Base-by-base conservation (phyloP, 441 rosid genomes). In the Populus trichocarpa region DNA sequence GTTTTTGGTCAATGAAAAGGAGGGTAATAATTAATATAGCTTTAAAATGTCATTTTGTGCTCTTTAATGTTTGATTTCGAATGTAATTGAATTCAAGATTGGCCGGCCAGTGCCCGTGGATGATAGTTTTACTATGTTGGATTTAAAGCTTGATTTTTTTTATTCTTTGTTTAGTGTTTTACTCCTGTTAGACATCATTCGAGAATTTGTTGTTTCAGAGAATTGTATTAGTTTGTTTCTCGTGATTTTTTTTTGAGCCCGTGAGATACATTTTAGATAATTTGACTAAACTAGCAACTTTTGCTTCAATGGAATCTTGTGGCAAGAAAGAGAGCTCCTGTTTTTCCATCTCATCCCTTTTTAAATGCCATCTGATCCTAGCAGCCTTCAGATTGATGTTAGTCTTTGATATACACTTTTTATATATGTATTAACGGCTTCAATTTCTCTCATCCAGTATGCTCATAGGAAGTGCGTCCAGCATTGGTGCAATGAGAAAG, bases 401-500 rank as follows among this genome's bases (percentile, higher is more conserved):
- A 33, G 42, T 63, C 22, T 50, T 72, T 73, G 18, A 16, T 9
- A 4, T 59, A 20, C 28, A 32, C 40, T 18, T 67, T 79, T 12
- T 16, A 5, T 7, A 7, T 8, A 5, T 75, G 36, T 20, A 16
- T 22, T 78, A 46, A 57, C 23, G 68, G 32, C 38, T 26, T 78
- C 8, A 23, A 9, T 67, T 69, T 78, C 8, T 78, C 80, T 23
- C 72, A 26, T 81, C 63, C 93, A 94, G 97, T 91, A 86, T 86
- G 97, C 97, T 72, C 98, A 92, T 79, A 85, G 96, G 78, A 87
- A 91, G 85, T 94, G 98, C 79, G 93, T 94, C 78, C 98, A 94
- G 77, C 95, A 81, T 77, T 94, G 98, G 98, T 94, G 97, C 86
- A 87, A 93, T 66, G 98, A 94, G 87, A 94, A 94, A 83, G 95